A percentile compares a stretch with the other conserved stretches of the same genome.
Evolutionary conservation across 2,329 filamentous ascomycete species (phyloP).

Genomic region (Colletotrichum sp.): DNA sequence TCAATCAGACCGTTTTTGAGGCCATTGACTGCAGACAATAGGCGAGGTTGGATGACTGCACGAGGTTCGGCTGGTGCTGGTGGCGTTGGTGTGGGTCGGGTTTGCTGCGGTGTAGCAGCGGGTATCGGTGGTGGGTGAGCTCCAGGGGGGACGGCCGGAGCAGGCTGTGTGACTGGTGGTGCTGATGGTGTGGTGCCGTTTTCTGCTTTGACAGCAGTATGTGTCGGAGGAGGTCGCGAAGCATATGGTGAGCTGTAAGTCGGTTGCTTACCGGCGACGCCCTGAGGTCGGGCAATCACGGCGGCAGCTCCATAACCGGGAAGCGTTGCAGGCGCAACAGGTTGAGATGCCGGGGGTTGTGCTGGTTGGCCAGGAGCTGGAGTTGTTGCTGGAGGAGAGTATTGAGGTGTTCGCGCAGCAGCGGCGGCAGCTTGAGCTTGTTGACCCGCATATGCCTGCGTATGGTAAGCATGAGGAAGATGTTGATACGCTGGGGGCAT

Average conservation of each 20-base stretch:
- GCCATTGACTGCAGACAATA: conserved; percentile 46
- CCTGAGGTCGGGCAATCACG: conserved; percentile 23
- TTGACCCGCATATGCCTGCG: conserved; percentile 19
- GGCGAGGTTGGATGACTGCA: conserved; percentile 48
- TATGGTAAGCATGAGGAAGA: conserved; percentile 37
- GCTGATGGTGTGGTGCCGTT: conserved; percentile 16
- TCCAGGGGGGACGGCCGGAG: conserved; percentile 7
- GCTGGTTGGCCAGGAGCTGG: conserved; percentile 21
- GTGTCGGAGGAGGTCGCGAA: conserved; percentile 27
- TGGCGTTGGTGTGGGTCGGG: conserved; percentile 17
- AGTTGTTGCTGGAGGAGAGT: conserved; percentile 15
- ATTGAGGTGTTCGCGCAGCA: conserved; percentile 14
- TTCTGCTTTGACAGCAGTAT: conserved; percentile 23
- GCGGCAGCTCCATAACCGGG: conserved; percentile 27
- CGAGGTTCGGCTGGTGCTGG: conserved; percentile 24
- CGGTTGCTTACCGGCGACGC: conserved; percentile 25
- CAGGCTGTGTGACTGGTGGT: not conserved
- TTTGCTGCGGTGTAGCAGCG: conserved; percentile 14
- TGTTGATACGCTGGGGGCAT: conserved; percentile 41
- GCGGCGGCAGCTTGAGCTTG: conserved; percentile 2
- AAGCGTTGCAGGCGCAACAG: conserved; percentile 27
- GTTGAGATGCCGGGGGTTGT: conserved; percentile 27
- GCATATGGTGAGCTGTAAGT: conserved; percentile 36
- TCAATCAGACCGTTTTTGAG: conserved; percentile 53
- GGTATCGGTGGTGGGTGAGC: conserved; percentile 15